These are phyloP conservation scores for Thraustochytrium aureum DNA, from an alignment of 352 stramenopile species.

Conservation along the genomic window DNA sequence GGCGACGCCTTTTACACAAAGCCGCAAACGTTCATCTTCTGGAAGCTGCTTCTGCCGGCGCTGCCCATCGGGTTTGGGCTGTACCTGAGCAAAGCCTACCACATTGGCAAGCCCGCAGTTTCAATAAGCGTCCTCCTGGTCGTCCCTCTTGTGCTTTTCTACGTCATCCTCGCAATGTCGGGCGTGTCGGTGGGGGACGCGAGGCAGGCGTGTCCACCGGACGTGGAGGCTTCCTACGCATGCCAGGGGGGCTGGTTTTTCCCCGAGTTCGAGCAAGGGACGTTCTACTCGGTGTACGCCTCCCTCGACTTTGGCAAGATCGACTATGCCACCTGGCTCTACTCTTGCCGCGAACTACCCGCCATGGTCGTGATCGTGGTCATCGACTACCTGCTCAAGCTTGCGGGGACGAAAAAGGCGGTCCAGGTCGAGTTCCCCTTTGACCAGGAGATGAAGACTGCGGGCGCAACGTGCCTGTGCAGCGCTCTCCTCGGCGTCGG, in stretches of 20 bases:
- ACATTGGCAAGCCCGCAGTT: slow-evolving; percentile 14
- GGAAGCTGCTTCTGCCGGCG: slow-evolving; percentile 41
- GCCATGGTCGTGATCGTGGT: slow-evolving; percentile 41
- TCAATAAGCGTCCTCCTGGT: neutral
- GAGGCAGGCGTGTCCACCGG: neutral
- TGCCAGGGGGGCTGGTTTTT: slow-evolving; percentile 43
- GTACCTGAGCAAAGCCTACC: slow-evolving; percentile 29
- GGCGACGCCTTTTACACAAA: slow-evolving; percentile 47
- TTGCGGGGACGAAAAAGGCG: slow-evolving; percentile 37
- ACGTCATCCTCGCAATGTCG: slow-evolving; percentile 2
- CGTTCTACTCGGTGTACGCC: neutral
- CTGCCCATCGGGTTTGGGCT: slow-evolving; percentile 44
- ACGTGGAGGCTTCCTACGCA: neutral
- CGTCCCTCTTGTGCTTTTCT: slow-evolving; percentile 7
- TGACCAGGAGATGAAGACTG: slow-evolving; percentile 50
- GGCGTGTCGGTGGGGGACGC: slow-evolving; percentile 22
- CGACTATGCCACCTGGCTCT: neutral
- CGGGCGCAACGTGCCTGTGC: neutral
- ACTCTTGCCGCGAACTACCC: slow-evolving; percentile 18
- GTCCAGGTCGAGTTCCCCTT: slow-evolving; percentile 31
- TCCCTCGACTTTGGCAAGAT: neutral
- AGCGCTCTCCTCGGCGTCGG: slow-evolving; percentile 7
- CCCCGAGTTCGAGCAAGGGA: slow-evolving; percentile 18
- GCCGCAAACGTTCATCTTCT: slow-evolving; percentile 41
- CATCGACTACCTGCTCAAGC: slow-evolving; percentile 51